Base-by-base conservation (phyloP, 2,329 filamentous ascomycete genomes). In the Talaromyces albobiverticillius region DNA sequence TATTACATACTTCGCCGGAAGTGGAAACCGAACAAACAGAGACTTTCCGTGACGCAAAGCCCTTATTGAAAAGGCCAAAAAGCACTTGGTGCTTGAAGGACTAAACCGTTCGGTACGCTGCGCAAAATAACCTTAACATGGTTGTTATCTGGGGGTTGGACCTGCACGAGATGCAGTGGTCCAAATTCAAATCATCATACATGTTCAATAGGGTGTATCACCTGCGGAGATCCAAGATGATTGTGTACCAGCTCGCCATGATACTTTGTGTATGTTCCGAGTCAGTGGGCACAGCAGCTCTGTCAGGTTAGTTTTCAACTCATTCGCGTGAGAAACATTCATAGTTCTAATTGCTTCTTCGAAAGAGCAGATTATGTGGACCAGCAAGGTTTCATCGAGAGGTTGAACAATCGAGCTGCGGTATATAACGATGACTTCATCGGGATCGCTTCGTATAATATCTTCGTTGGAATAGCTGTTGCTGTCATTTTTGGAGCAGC, bases 201-300 rank as follows among this genome's bases (percentile, higher is more conserved):
- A 84, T 84, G 81, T 83, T 79, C 69, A 79, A 79, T 59, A 76
- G 68, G 29, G 69, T 72, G 11, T 83, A 81, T 61, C 79, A 84
- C 64, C 67, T 82, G 3, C 78, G 81, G 41, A 73, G 78, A 18
- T 80, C 78, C 8, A 83, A 82, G 61, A 83, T 84, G 72, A 76
- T 82, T 57, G 75, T 83, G 53, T 84, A 84, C 62, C 82, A 84
- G 63, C 69, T 77, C 53, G 81, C 81, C 57, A 79, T 83, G 79
- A 81, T 84, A 47, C 71, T 78, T 57, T 81, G 78, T 58, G 79
- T 83, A 13, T 74, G 79, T 23, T 82, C 79, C 2, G 81, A 83
- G 61, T 80, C 79, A 3, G 67, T 83, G 4, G 81, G 80, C 3
- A 84, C 81, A 1, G 79, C 79, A 3, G 78, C 76, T 3, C 63